Percentiles rank a stretch among this genome's conserved stretches.
phyloP scores from a whole-genome alignment of 2,329 filamentous ascomycete genomes.

The Colletotrichum filicis region DNA sequence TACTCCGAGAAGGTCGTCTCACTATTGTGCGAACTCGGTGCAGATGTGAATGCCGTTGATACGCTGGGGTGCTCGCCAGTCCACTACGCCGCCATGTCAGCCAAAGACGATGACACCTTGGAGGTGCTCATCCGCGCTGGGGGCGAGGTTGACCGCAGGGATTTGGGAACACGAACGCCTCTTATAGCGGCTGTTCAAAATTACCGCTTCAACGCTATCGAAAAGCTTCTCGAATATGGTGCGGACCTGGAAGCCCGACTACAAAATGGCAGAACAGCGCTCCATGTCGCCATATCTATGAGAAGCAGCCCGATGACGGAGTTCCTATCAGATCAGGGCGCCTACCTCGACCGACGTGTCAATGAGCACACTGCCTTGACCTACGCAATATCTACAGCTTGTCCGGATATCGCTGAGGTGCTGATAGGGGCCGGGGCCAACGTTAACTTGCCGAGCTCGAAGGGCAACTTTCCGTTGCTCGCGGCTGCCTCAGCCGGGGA shows the following conservation, averaged over 20 bases:
- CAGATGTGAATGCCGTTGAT: constrained; percentile 37
- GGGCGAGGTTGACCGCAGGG: constrained; percentile 34
- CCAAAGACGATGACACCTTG: constrained; percentile 36
- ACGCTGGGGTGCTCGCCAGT: constrained; percentile 37
- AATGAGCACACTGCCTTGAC: constrained; percentile 39
- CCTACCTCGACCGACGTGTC: constrained; percentile 33
- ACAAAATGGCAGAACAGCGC: constrained; percentile 36
- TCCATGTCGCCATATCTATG: constrained; percentile 38
- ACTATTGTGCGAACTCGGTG: constrained; percentile 40
- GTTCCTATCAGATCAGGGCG: constrained; percentile 39
- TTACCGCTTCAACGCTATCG: constrained; percentile 27
- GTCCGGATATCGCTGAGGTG: constrained; percentile 38
- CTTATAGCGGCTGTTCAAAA: constrained; percentile 37
- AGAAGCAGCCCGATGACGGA: constrained; percentile 34
- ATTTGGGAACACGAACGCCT: constrained; percentile 37
- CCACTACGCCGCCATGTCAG: constrained; percentile 38
- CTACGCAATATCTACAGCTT: constrained; percentile 39
- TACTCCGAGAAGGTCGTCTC: constrained; percentile 39
- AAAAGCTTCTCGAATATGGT: constrained; percentile 37
- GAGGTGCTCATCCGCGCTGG: constrained; percentile 37
- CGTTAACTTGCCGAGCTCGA: constrained; percentile 27
- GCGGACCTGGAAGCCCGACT: constrained; percentile 38
- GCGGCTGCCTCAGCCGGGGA: constrained; percentile 60
- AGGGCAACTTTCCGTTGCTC: constrained; percentile 38
- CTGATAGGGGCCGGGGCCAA: constrained; percentile 38